Base-by-base conservation (phyloP, 208 protist species). In the Histomonas meleagridis region DNA sequence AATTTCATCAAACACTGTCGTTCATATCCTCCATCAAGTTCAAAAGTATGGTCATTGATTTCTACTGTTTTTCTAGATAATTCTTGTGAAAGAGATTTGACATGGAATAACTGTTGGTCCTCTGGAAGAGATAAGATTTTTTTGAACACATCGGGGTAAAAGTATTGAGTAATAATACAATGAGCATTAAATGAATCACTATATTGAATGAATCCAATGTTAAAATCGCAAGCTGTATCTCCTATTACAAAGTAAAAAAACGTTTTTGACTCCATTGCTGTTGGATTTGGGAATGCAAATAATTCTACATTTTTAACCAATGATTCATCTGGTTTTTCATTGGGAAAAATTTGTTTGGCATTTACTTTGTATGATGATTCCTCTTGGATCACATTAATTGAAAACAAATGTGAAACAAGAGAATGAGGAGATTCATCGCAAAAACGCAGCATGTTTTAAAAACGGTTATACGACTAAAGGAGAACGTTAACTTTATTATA, bases 161-260 rank as follows among this genome's bases (percentile, higher is more conserved):
- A 81, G 18, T 51, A 81, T 32, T 23, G 23, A 48, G 70, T 53
- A 32, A 81, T 26, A 43, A 81, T 81, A 21, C 35, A 48, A 12
- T 43, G 35, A 51, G n/a, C 70, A 32, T 35, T n/a, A 51, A 51
- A 28, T 23, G 26, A 46, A 81, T 81, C 51, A 51, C 12, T 18
- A 81, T 81, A 81, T 48, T 38, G 7, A 81, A 51, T 35, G 51
- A 51, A 81, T 32, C 70, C 70, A 23, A 46, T 32, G 21, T 81
- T 48, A 23, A 81, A 81, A n/a, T 81, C 70, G 12, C 9, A 4
- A 51, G 10, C 23, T 51, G 70, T 81, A 81, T 81, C 70, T 12
- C 70, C 70, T 18, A 81, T 81, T 2, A 81, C 38, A n/a, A 81
- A 81, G n/a, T 16, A 53, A 43, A 81, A 51, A 81, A 81, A 81